phyloP scores from a whole-genome alignment of 2,329 filamentous ascomycete species.

The Beauveria bassiana region DNA sequence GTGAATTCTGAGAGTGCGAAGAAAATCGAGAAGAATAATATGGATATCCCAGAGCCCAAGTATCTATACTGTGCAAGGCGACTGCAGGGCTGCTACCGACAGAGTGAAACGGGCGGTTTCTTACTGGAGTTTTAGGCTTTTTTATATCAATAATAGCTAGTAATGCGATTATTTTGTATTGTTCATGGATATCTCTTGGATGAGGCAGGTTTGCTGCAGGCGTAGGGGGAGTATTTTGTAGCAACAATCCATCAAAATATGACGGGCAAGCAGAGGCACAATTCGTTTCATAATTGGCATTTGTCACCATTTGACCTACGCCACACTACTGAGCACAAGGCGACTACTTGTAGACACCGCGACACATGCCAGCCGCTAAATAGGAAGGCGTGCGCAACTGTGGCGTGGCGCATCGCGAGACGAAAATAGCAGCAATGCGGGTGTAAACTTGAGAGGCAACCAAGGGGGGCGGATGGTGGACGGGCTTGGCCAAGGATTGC shows the following conservation, averaged over 20 bases:
- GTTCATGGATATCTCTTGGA: background rate
- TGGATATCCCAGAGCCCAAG: background rate
- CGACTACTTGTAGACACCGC: background rate
- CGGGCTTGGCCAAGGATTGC: background rate
- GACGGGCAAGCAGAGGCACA: background rate
- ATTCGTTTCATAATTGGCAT: background rate
- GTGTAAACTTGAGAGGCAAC: background rate
- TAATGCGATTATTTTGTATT: conserved; percentile 1
- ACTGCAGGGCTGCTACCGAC: background rate
- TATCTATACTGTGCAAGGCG: background rate
- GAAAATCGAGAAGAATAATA: background rate
- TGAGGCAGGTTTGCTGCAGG: background rate
- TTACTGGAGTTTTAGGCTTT: conserved; percentile 4
- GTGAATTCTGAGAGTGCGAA: background rate
- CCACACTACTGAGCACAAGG: background rate
- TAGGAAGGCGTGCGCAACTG: background rate
- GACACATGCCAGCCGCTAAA: background rate
- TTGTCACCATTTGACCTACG: background rate
- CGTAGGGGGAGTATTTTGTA: too few species aligned
- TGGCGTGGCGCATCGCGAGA: background rate
- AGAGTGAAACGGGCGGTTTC: background rate
- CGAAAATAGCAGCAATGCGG: conserved; percentile 4
- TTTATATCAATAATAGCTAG: conserved; percentile 8
- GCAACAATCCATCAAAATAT: background rate
- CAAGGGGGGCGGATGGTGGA: background rate